Evolutionary conservation across 2,329 filamentous ascomycete genomes (phyloP).

Genomic region (Trichophyton verrucosum): DNA sequence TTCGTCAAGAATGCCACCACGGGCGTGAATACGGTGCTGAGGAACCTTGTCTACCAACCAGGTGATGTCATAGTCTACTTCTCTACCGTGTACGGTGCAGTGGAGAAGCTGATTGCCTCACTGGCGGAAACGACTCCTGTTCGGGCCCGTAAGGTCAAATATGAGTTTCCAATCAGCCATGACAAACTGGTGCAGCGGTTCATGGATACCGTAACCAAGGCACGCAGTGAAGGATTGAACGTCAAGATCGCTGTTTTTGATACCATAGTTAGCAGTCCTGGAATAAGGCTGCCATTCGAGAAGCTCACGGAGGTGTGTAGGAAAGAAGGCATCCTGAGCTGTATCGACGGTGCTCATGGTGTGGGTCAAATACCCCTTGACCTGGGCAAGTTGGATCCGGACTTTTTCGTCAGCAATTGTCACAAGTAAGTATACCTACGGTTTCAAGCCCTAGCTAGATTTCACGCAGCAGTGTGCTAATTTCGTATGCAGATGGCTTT

Average conservation of each 20-base stretch:
- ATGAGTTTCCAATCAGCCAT: constrained; percentile 59
- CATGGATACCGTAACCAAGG: constrained; percentile 42
- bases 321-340: constrained; percentile 54
- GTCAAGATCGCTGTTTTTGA: constrained; percentile 65
- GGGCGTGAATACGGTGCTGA: constrained; percentile 58
- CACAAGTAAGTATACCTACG: constrained; percentile 47
- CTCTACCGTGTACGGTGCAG: constrained; percentile 63
- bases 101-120: constrained; percentile 60
- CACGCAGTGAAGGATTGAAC: constrained; percentile 42
- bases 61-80: constrained; percentile 70
- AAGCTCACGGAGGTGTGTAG: constrained; percentile 51
- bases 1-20: constrained; percentile 73
- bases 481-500: constrained; percentile 53
- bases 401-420: constrained; percentile 78
- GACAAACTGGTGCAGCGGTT: constrained; percentile 53
- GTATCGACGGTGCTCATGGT: constrained; percentile 76
- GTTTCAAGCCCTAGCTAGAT: not conserved
- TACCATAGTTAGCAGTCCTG: constrained; percentile 65
- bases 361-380: constrained; percentile 67
- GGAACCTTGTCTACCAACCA: constrained; percentile 54
- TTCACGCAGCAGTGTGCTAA: not conserved
- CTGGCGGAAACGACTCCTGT: constrained; percentile 54
- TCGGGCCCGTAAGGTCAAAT: constrained; percentile 41
- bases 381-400: constrained; percentile 53
- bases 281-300: constrained; percentile 68